Percentiles rank a stretch among this genome's conserved stretches.
phyloP scores from a whole-genome alignment of 2,329 filamentous ascomycete genomes.

The Bimuria novae-zelandiae region DNA sequence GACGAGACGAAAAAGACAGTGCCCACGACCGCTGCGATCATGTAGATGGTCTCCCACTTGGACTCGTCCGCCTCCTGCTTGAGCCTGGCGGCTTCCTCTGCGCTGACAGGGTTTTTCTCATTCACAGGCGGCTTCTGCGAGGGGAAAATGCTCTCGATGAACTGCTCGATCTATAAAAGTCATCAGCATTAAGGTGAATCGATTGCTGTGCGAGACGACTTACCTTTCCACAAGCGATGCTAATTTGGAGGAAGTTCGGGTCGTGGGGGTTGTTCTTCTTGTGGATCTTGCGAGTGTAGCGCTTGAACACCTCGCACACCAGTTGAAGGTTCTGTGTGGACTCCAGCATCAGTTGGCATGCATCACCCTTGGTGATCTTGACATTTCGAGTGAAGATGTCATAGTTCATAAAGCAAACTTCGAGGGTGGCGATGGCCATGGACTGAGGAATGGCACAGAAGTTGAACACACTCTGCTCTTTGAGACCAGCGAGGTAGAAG shows the following conservation, averaged over 20 bases:
- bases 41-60: constrained; percentile 62
- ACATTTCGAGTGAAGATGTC: constrained; percentile 83
- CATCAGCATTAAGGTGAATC: constrained; percentile 14
- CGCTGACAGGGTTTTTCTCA: constrained; percentile 37
- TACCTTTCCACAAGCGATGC: constrained; percentile 85
- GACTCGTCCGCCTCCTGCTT: constrained; percentile 58
- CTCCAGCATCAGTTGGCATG: constrained; percentile 88
- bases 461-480: constrained; percentile 98
- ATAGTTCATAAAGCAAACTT: constrained; percentile 90
- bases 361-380: constrained; percentile 95
- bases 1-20: constrained; percentile 73
- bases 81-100: constrained; percentile 62
- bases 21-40: constrained; percentile 68
- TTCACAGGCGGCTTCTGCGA: constrained; percentile 69
- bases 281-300: constrained; percentile 79
- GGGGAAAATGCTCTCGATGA: constrained; percentile 92
- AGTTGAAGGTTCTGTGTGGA: constrained; percentile 87
- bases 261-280: constrained; percentile 94
- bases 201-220: constrained; percentile 22
- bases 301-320: constrained; percentile 80
- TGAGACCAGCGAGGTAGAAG: constrained; percentile 95
- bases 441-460: constrained; percentile 95
- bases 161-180: constrained; percentile 78
- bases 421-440: constrained; percentile 96
- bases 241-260: constrained; percentile 90